A percentile compares a stretch with the other conserved stretches of the same genome.
Conservation (phyloP, 148 eudicot genomes). For the Hydrangea macrophylla region DNA sequence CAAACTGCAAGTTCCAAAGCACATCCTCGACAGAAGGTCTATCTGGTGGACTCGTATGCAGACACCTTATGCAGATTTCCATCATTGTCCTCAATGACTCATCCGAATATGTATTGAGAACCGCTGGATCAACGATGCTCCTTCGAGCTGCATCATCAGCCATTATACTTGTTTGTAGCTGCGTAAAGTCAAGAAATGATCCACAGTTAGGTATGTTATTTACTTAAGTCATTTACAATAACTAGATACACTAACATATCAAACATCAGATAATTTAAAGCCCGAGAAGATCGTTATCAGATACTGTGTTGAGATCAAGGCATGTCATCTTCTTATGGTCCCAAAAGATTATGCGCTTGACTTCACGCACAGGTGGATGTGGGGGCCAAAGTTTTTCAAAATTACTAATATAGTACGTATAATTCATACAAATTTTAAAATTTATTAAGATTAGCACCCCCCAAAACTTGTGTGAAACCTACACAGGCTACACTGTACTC, state of each 20-base stretch:
- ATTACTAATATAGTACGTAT: no score
- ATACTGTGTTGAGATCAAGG: background rate
- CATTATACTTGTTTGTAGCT: constrained; percentile 54
- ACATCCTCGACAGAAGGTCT: constrained; percentile 90
- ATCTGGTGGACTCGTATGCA: constrained; percentile 45
- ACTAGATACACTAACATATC: background rate
- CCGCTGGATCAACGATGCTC: constrained; percentile 52
- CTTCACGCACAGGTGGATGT: no score
- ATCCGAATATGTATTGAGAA: constrained; percentile 46
- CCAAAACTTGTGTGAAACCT: no score
- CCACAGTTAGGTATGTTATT: background rate
- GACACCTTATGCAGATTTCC: constrained; percentile 68
- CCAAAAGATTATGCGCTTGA: no score
- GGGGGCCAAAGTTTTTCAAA: no score
- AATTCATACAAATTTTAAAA: no score
- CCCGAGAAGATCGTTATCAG: background rate
- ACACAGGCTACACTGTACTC: no score
- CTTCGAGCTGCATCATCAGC: constrained; percentile 52
- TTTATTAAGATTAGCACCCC: no score
- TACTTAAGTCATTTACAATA: background rate
- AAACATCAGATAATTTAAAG: background rate
- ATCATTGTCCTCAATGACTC: constrained; percentile 79
- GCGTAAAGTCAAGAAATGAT: constrained; percentile 1
- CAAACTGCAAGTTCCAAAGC: constrained; percentile 93
- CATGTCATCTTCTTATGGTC: background rate